These are phyloP conservation scores for Pseudozyma flocculosa DNA, from an alignment of 1,284 basidiomycete genomes.

Conservation along the genomic window DNA sequence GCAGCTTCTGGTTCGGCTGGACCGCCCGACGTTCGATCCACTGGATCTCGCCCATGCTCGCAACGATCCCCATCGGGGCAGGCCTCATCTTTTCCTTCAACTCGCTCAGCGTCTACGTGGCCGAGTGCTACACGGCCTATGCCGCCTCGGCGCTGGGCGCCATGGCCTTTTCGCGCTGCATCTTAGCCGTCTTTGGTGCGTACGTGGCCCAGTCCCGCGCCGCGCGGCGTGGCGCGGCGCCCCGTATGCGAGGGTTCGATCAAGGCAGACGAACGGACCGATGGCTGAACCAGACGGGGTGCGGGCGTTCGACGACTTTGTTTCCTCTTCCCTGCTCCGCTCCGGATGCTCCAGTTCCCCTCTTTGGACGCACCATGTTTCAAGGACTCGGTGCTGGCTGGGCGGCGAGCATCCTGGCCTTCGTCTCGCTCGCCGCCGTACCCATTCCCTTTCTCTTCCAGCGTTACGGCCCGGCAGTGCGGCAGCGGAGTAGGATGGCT, in stretches of 20 bases:
- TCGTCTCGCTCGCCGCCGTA: constrained; percentile 69
- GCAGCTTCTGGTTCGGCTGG: constrained; percentile 70
- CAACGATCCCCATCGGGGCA: constrained; percentile 28
- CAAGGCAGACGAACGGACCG: no score
- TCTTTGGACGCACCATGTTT: constrained; percentile 63
- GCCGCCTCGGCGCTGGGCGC: constrained; percentile 31
- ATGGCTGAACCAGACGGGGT: no score
- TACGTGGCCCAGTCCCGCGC: no score
- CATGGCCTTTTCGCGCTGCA: constrained; percentile 31
- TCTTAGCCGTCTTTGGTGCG: constrained; percentile 26
- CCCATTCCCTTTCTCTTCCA: constrained; percentile 65
- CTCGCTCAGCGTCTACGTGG: constrained; percentile 26
- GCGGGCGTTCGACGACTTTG: no score
- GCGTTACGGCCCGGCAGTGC: not conserved
- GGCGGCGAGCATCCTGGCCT: constrained; percentile 71
- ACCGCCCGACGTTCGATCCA: constrained; percentile 62
- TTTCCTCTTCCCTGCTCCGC: no score
- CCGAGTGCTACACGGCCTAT: constrained; percentile 35
- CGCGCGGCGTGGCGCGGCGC: no score
- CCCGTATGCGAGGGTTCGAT: no score
- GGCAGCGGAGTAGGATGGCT: not conserved
- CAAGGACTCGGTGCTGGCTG: constrained; percentile 69
- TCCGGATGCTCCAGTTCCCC: constrained; percentile 32
- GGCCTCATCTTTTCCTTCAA: constrained; percentile 30
- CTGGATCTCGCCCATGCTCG: constrained; percentile 61